Evolutionary conservation across 2,329 filamentous ascomycete species (phyloP), one percentile per base, ranked within the genome.

Genomic region (Didymella arachidicola): DNA sequence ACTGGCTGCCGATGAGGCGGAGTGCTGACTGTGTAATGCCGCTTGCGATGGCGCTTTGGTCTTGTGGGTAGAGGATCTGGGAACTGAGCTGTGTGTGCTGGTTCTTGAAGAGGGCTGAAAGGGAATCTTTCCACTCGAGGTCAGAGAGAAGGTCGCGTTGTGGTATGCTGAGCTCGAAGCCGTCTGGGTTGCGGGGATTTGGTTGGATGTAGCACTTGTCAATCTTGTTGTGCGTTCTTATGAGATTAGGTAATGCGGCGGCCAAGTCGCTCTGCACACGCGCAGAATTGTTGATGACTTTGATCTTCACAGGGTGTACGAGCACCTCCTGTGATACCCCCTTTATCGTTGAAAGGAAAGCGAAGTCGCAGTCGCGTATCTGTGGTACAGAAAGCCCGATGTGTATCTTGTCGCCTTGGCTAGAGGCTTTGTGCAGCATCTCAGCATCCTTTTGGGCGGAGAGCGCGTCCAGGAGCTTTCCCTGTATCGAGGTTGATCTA

Each of bases 361-460:
- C 69, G 47, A 72, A 73, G 49, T 73, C 70, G 25, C 61, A 57
- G n/a, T 57, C 57, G 18, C 64, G 61, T 16, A 72, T 68, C 32
- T 66, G 67, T 16, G 70, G 69, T 3, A 71, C 63, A 14, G 63
- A 64, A 3, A 73, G 58, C 1, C 69, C 70, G 18, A 73, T 71
- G 39, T 72, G 69, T 7, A 70, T 47, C 25, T 45, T 53, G 25
- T 61, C 61, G 5, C 51, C 53, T 18, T 49, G 45, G 5, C 56
- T 52, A 4, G 60, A 64, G 22, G 66, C 66, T 18, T 57, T 59
- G 19, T 72, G 65, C 4, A 73, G 55, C 18, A 72, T 52, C 29
- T 69, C 66, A 12, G 69, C 70, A 52, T 73, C 69, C 52, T 66
- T 68, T n/a, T 67, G 62, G 7, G 63, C 64, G 16, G 65, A 53